phyloP scores from a whole-genome alignment of 108 stramenopile genomes.

The Conticribra weissflogii region DNA sequence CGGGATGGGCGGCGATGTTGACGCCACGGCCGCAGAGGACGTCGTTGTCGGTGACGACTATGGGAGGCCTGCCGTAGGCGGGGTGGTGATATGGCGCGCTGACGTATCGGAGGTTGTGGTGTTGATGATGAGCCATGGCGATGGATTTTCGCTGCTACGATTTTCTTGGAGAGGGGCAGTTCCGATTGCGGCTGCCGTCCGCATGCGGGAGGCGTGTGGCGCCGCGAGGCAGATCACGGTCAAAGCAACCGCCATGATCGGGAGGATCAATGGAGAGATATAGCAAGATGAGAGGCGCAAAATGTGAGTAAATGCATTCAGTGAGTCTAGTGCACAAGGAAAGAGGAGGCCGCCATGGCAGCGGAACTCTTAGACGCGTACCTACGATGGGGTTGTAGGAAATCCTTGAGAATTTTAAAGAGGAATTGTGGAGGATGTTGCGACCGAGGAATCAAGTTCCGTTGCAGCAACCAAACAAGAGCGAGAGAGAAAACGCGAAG shows the following conservation, averaged over 20 bases:
- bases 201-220: background rate
- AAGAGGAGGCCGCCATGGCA: background rate
- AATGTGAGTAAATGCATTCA: background rate
- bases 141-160: background rate
- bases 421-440: too few relatives aligned
- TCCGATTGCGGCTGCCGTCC: background rate
- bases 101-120: background rate
- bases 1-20: constrained; percentile 79
- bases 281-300: background rate
- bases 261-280: background rate
- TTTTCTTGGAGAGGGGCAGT: background rate
- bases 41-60: constrained; percentile 70
- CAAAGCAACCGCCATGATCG: background rate
- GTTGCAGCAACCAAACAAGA: too few relatives aligned
- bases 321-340: too few relatives aligned
- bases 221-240: background rate
- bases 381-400: background rate
- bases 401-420: too few relatives aligned
- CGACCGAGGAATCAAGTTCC: too few relatives aligned
- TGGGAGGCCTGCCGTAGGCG: constrained; percentile 40
- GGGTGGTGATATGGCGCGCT: too few relatives aligned
- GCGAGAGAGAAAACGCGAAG: too few relatives aligned
- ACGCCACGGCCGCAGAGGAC: constrained; percentile 81
- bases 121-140: background rate
- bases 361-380: background rate